phyloP scores from a whole-genome alignment of 371 early-diverging fungal genomes.

The Phascolomyces articulosus region DNA sequence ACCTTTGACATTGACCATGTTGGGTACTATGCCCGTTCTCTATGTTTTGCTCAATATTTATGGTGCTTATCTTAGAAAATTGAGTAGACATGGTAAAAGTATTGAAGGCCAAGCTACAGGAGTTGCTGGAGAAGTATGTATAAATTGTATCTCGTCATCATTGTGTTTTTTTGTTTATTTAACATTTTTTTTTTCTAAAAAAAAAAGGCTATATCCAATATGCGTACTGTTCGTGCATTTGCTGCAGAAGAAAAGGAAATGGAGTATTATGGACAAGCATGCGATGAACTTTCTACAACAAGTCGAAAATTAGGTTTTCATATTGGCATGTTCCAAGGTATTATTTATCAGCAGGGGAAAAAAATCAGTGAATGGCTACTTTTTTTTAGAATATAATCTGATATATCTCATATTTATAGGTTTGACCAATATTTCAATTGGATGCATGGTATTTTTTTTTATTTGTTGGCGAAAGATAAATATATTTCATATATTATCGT shows the following conservation, averaged over 20 bases:
- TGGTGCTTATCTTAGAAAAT: conserved; percentile 68
- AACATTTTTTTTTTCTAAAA: neutral
- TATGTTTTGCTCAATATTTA: conserved; percentile 72
- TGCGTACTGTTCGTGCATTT: conserved; percentile 79
- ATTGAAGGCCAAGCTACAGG: conserved; percentile 65
- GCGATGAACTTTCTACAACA: conserved; percentile 39
- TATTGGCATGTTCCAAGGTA: conserved; percentile 80
- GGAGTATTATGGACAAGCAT: conserved; percentile 57
- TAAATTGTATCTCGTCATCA: neutral
- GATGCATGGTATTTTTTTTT: conserved; percentile 53
- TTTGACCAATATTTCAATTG: conserved; percentile 71
- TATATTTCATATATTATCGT: too few relatives aligned
- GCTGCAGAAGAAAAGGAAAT: conserved; percentile 72
- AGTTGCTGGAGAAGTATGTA: conserved; percentile 70
- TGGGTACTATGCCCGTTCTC: conserved; percentile 65
- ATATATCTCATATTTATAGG: too few relatives aligned
- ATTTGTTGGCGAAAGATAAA: too few relatives aligned
- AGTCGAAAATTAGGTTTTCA: conserved; percentile 70
- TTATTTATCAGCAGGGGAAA: too few relatives aligned
- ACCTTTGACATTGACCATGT: conserved; percentile 65
- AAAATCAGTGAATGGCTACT: too few relatives aligned
- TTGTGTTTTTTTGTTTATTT: neutral
- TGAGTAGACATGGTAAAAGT: conserved; percentile 54
- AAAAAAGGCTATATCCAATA: conserved; percentile 60
- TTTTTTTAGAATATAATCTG: too few relatives aligned